A percentile compares a stretch with the other conserved stretches of the same genome.
Conservation (phyloP, 2,329 filamentous ascomycete species). For the Clarireedia homoeocarpa region DNA sequence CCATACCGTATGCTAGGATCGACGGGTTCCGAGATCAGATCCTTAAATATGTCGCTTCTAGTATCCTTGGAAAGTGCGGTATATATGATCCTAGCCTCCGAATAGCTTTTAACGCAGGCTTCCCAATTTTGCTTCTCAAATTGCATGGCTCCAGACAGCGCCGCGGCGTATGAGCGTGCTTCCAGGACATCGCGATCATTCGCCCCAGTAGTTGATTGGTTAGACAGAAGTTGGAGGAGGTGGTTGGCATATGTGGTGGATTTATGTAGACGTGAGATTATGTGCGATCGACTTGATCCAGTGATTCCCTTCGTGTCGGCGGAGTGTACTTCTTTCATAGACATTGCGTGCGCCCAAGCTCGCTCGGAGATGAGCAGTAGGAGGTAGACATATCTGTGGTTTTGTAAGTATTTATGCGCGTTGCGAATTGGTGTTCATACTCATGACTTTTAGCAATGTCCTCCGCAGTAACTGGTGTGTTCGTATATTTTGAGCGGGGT, state of each 20-base stretch:
- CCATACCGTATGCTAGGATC: conserved; percentile 93
- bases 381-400: conserved; percentile 62
- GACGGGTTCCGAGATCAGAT: conserved; percentile 75
- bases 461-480: conserved; percentile 65
- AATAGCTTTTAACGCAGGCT: conserved; percentile 65
- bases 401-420: conserved; percentile 10
- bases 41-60: conserved; percentile 74
- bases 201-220: conserved; percentile 56
- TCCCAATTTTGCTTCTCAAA: conserved; percentile 91
- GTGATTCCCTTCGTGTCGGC: conserved; percentile 73
- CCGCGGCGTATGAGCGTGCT: conserved; percentile 72
- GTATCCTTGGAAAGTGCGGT: conserved; percentile 58
- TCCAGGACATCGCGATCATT: conserved; percentile 69
- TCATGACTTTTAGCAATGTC: conserved; percentile 68
- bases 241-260: conserved; percentile 62
- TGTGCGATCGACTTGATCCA: conserved; percentile 75
- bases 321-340: conserved; percentile 77
- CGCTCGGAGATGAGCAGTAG: conserved; percentile 80
- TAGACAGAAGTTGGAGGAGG: conserved; percentile 58
- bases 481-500: conserved; percentile 78
- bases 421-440: conserved; percentile 42
- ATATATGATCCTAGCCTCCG: conserved; percentile 76
- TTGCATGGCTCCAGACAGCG: conserved; percentile 66
- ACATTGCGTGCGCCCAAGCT: conserved; percentile 93
- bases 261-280: conserved; percentile 80